A percentile compares a stretch with the other conserved stretches of the same genome.
Evolutionary conservation across 768 basidiomycete genomes (phyloP).

Genomic region (Clitopilus passeckerianus): DNA sequence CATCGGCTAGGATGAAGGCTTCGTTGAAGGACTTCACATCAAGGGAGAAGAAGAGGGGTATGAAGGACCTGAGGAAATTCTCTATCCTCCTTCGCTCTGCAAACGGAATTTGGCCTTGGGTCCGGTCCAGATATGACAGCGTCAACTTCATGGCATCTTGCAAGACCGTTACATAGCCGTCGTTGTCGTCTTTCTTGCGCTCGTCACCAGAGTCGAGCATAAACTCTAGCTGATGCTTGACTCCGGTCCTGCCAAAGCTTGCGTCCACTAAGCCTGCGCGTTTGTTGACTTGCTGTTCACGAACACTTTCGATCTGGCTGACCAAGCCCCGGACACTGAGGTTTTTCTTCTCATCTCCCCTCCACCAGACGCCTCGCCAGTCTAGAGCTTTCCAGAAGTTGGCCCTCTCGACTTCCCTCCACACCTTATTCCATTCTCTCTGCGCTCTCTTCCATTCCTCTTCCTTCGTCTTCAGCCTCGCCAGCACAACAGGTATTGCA

Average conservation of each 20-base stretch:
- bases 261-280: slow-evolving; percentile 59
- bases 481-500: slow-evolving; percentile 87
- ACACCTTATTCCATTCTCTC: slow-evolving; percentile 97
- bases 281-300: slow-evolving; percentile 77
- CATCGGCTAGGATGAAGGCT: slow-evolving; percentile 48
- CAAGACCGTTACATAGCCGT: slow-evolving; percentile 66
- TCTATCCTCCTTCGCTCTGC: slow-evolving; percentile 82
- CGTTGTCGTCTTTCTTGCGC: not conserved
- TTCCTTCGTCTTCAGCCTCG: slow-evolving; percentile 91
- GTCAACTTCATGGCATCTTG: slow-evolving; percentile 88
- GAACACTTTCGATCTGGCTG: slow-evolving; percentile 77
- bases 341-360: slow-evolving; percentile 83
- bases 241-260: slow-evolving; percentile 54
- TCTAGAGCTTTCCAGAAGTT: slow-evolving; percentile 94
- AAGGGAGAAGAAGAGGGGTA: slow-evolving; percentile 75
- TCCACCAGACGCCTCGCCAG: slow-evolving; percentile 89
- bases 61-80: slow-evolving; percentile 68
- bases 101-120: slow-evolving; percentile 65
- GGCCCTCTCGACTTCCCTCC: slow-evolving; percentile 93
- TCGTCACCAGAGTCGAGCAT: slow-evolving; percentile 27
- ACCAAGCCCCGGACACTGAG: slow-evolving; percentile 73
- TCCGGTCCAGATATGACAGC: slow-evolving; percentile 88
- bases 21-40: slow-evolving; percentile 68
- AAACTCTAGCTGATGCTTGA: slow-evolving; percentile 78
- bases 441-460: slow-evolving; percentile 98